Evolutionary conservation across 2,329 filamentous ascomycete genomes (phyloP).

Genomic region (Talaromyces marneffei): DNA sequence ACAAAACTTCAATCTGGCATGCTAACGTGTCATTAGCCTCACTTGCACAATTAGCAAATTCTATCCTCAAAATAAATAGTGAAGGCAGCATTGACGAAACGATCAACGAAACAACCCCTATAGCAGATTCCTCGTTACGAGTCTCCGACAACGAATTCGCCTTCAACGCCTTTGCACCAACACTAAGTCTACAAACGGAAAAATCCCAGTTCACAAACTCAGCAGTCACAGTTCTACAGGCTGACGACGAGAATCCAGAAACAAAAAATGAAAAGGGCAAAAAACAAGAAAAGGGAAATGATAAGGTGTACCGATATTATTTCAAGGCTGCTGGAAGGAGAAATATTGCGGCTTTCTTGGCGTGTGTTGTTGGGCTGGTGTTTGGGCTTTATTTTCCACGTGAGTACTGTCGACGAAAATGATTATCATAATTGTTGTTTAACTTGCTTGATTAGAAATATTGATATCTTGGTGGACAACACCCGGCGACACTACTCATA

Average conservation of each 20-base stretch:
- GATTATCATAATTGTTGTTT: not conserved
- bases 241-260: not conserved
- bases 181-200: not conserved
- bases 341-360: not conserved
- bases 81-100: not conserved
- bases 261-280: not conserved
- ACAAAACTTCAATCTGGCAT: not conserved
- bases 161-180: not conserved
- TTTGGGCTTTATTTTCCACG: not conserved
- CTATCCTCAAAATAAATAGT: not conserved
- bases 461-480: not conserved
- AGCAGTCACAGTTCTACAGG: not conserved
- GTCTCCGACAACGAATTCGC: not conserved
- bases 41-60: not conserved
- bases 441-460: not conserved
- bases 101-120: not conserved
- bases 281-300: not conserved
- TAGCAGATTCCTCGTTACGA: not conserved
- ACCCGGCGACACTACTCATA: not conserved
- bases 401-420: not conserved
- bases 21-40: not conserved
- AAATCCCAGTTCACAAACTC: not conserved
- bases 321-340: not conserved
- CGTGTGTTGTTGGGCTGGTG: not conserved
- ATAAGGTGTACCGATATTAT: not conserved